phyloP scores from a whole-genome alignment of 768 basidiomycete species.

The Suillus paluster region DNA sequence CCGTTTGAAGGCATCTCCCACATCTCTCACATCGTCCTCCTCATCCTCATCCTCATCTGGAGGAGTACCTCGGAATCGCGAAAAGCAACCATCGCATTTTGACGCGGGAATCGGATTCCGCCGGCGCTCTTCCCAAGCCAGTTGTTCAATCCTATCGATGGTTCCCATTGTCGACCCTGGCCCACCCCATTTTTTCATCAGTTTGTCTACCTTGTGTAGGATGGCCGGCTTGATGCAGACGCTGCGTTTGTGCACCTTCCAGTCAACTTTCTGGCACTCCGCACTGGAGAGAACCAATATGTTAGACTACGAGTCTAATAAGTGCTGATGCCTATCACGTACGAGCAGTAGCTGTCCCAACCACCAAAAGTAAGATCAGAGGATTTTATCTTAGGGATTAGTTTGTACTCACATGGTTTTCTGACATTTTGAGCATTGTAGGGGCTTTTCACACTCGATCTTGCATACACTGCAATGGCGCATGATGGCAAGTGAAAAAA shows the following conservation, averaged over 20 bases:
- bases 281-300: background rate
- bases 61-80: background rate
- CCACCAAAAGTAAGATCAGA: background rate
- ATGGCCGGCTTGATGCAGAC: slow-evolving; percentile 23
- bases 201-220: slow-evolving; percentile 18
- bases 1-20: background rate
- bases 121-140: background rate
- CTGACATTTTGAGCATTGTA: slow-evolving; percentile 25
- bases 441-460: slow-evolving; percentile 16
- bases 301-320: background rate
- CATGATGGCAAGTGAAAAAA: background rate
- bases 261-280: slow-evolving; percentile 22
- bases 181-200: slow-evolving; percentile 17
- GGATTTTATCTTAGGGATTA: background rate
- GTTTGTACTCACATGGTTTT: slow-evolving; percentile 20
- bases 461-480: slow-evolving; percentile 16
- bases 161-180: background rate
- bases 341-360: background rate
- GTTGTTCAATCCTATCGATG: background rate
- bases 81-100: background rate
- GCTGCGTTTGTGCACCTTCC: slow-evolving; percentile 27
- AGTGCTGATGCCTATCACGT: background rate
- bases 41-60: slow-evolving; percentile 13
- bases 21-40: background rate
- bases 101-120: background rate